phyloP scores from a whole-genome alignment of 2,329 filamentous ascomycete genomes.

The Delphinella strobiligena region DNA sequence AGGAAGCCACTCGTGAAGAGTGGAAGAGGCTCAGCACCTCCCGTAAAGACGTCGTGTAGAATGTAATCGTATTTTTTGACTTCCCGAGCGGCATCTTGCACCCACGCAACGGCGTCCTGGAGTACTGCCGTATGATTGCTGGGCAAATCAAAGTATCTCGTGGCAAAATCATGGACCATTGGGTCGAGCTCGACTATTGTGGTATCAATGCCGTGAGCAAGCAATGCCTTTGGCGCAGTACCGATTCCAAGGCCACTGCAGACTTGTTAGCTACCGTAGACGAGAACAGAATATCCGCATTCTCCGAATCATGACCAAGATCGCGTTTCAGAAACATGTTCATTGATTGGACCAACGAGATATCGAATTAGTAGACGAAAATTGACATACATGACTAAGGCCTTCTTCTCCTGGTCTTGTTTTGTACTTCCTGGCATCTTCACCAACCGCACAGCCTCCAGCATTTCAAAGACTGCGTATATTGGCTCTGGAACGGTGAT shows the following conservation, averaged over 20 bases:
- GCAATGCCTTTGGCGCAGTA: constrained; percentile 75
- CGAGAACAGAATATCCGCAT: too few relatives aligned
- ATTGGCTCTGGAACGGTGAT: constrained; percentile 65
- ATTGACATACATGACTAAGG: constrained; percentile 65
- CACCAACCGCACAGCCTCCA: constrained; percentile 80
- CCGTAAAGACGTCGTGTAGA: constrained; percentile 94
- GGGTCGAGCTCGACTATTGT: constrained; percentile 94
- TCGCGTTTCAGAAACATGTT: neutral
- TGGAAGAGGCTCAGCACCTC: constrained; percentile 77
- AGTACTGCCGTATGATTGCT: constrained; percentile 68
- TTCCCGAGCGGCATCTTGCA: constrained; percentile 23
- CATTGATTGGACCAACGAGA: neutral
- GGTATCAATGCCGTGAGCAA: constrained; percentile 79
- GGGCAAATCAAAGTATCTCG: constrained; percentile 69
- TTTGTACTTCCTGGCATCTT: constrained; percentile 34
- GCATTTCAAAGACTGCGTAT: constrained; percentile 90
- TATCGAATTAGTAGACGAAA: neutral
- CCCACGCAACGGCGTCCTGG: constrained; percentile 66
- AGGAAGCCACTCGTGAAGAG: constrained; percentile 86
- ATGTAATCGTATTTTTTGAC: constrained; percentile 69
- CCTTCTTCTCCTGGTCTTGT: constrained; percentile 58
- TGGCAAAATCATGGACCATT: constrained; percentile 71
- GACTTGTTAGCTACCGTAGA: too few relatives aligned
- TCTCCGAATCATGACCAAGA: too few relatives aligned
- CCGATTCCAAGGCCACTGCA: constrained; percentile 80